Percentiles rank a stretch among this genome's conserved stretches.
phyloP scores from a whole-genome alignment of 2,329 filamentous ascomycete species.

The Calonectria naviculata region DNA sequence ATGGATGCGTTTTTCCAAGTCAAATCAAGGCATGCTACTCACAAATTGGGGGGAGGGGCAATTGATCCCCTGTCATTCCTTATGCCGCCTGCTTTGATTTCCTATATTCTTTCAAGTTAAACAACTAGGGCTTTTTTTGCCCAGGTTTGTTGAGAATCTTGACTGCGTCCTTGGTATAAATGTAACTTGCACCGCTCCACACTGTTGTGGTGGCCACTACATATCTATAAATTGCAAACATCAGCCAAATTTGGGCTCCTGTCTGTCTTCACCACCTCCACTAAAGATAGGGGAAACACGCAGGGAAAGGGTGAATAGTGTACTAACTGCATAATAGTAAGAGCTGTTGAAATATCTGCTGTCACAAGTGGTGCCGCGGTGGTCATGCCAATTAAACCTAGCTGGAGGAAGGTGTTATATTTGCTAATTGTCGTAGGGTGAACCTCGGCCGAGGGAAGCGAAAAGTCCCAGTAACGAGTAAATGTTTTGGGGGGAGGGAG shows the following conservation, averaged over 20 bases:
- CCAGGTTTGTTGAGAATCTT: slow-evolving; percentile 74
- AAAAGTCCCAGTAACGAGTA: slow-evolving; percentile 96
- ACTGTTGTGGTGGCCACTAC: slow-evolving; percentile 89
- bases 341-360: slow-evolving; percentile 63
- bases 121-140: slow-evolving; percentile 28
- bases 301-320: too few species aligned
- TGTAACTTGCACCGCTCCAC: slow-evolving; percentile 94
- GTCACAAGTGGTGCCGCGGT: slow-evolving; percentile 82
- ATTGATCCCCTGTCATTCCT: background rate
- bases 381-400: slow-evolving; percentile 86
- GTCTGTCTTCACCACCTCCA: background rate
- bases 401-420: slow-evolving; percentile 92
- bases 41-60: background rate
- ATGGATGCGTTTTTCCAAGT: background rate
- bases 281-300: background rate
- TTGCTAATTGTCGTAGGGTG: slow-evolving; percentile 87
- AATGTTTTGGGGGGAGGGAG: slow-evolving; percentile 95
- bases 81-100: background rate
- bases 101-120: background rate
- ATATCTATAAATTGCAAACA: slow-evolving; percentile 64
- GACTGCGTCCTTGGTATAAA: slow-evolving; percentile 90
- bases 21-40: background rate
- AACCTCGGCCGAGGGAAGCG: slow-evolving; percentile 86
- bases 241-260: slow-evolving; percentile 2
- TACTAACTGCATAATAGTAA: slow-evolving; percentile 74